These are phyloP conservation scores for Macaranga tanarius DNA, from an alignment of 441 rosid species.

Conservation along the genomic window DNA sequence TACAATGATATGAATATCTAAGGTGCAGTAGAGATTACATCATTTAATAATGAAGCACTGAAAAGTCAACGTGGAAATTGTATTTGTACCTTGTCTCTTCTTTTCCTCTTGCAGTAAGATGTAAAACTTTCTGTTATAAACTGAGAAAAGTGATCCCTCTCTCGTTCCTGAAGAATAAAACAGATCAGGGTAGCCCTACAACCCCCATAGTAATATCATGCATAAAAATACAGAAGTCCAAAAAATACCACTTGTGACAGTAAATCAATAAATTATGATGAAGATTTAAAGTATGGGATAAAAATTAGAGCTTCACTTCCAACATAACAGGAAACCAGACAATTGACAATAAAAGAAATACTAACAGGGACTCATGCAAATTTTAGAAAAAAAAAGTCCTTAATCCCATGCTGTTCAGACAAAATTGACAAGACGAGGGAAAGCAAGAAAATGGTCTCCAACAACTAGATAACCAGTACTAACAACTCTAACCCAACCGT, in stretches of 20 bases:
- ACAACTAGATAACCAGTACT: neutral
- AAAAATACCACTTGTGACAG: neutral
- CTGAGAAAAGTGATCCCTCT: slow-evolving; percentile 96
- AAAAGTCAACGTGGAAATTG: slow-evolving; percentile 6
- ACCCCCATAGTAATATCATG: neutral
- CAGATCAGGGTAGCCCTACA: slow-evolving; percentile 3
- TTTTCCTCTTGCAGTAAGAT: slow-evolving; percentile 92
- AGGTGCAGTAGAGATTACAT: neutral
- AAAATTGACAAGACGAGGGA: neutral
- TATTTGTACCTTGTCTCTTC: slow-evolving; percentile 85
- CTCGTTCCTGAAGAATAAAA: slow-evolving; percentile 59
- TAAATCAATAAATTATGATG: neutral
- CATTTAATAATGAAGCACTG: neutral
- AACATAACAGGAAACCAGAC: neutral
- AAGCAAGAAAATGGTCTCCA: neutral
- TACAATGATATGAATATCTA: neutral
- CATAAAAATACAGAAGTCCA: neutral
- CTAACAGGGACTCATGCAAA: neutral
- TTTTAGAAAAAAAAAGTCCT: neutral
- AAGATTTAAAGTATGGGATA: neutral
- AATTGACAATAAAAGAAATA: neutral
- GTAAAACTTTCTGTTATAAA: slow-evolving; percentile 94
- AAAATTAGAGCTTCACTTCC: neutral
- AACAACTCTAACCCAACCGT: too few relatives aligned
- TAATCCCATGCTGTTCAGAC: neutral